These are phyloP conservation scores for Flagelloscypha sp. DNA, from an alignment of 768 basidiomycete genomes.

Conservation along the genomic window DNA sequence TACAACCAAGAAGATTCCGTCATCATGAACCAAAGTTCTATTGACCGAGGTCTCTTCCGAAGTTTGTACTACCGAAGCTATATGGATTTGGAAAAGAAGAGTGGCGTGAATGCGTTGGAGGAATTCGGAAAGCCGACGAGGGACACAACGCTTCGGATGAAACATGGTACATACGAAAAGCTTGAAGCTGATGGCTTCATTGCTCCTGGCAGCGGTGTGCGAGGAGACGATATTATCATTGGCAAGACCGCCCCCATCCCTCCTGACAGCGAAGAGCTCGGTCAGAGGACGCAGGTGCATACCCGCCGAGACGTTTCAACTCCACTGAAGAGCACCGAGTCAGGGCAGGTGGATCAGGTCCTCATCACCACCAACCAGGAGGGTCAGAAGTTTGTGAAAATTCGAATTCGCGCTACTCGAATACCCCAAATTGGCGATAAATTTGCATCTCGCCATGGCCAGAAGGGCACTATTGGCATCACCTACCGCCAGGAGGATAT, in stretches of 20 bases:
- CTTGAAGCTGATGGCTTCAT: conserved; percentile 94
- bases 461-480: conserved; percentile 99
- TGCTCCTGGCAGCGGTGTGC: conserved; percentile 89
- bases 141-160: conserved; percentile 91
- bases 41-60: conserved; percentile 96
- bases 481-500: conserved; percentile 99
- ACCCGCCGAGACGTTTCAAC: conserved; percentile 95
- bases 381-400: conserved; percentile 97
- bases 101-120: conserved; percentile 84
- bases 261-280: conserved; percentile 93
- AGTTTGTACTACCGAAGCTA: conserved; percentile 98
- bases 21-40: conserved; percentile 99
- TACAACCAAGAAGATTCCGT: conserved; percentile 99
- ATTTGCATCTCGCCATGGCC: conserved; percentile 98
- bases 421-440: conserved; percentile 98
- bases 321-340: conserved; percentile 95
- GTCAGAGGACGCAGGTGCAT: conserved; percentile 89
- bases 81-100: conserved; percentile 97
- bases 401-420: conserved; percentile 91
- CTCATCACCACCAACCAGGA: conserved; percentile 94
- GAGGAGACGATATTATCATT: conserved; percentile 97
- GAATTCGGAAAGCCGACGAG: conserved; percentile 96
- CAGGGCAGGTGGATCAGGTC: conserved; percentile 95
- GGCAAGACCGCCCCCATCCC: conserved; percentile 98
- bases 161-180: conserved; percentile 98